Percentiles rank a stretch among this genome's conserved stretches.
Conservation (phyloP, 805 yeast species). For the Metschnikowia anglica region DNA sequence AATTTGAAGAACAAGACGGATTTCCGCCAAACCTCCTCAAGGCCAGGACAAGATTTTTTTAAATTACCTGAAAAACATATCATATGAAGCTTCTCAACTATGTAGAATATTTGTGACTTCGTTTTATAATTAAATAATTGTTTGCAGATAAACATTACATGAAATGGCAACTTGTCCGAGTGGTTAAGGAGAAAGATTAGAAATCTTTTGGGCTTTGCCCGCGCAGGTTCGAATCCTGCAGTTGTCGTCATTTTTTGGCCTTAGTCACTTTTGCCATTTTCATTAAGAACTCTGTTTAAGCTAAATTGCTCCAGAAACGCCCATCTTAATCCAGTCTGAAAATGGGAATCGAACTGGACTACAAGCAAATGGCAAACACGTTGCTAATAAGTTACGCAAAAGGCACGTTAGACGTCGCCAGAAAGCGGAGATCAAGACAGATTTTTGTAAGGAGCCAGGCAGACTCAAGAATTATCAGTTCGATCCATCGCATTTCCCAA, state of each 20-base stretch:
- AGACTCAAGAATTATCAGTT: conserved; percentile 4
- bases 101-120: too few relatives aligned
- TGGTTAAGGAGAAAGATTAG: conserved; percentile 78
- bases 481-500: conserved; percentile 5
- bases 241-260: conserved; percentile 52
- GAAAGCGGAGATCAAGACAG: neutral
- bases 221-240: conserved; percentile 80
- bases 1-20: too few relatives aligned
- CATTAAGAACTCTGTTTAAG: neutral
- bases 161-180: conserved; percentile 62
- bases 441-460: neutral
- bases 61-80: too few relatives aligned
- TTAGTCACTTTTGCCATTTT: neutral
- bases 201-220: conserved; percentile 74
- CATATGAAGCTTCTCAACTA: too few relatives aligned
- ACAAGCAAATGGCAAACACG: conserved; percentile 11
- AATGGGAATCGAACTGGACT: conserved; percentile 16
- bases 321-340: neutral
- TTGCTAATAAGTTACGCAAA: conserved; percentile 13
- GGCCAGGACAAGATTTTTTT: too few relatives aligned
- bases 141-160: neutral
- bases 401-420: conserved; percentile 8
- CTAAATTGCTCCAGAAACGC: neutral
- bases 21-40: too few relatives aligned
- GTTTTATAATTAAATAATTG: neutral